phyloP scores from a whole-genome alignment of 768 basidiomycete species.

The Mycena capillaripes region DNA sequence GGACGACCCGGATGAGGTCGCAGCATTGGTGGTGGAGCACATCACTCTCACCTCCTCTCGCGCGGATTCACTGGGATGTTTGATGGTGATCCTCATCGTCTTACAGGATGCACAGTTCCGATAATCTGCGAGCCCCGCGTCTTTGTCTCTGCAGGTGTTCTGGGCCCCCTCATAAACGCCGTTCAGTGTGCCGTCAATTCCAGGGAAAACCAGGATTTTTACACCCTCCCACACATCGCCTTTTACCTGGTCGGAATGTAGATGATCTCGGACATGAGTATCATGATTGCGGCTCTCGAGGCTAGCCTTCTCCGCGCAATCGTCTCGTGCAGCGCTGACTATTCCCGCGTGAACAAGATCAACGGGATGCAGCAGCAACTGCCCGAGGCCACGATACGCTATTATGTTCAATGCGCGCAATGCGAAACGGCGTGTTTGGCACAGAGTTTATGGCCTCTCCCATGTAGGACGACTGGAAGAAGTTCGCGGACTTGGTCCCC shows the following conservation, averaged over 20 bases:
- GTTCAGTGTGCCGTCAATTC: background rate
- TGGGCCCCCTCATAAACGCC: background rate
- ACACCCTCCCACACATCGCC: background rate
- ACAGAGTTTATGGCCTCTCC: slow-evolving; percentile 10
- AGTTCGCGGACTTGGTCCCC: slow-evolving; percentile 2
- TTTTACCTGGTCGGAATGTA: background rate
- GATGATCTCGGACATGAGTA: background rate
- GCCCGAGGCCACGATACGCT: background rate
- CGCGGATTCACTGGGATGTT: background rate
- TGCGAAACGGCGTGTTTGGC: slow-evolving; percentile 1
- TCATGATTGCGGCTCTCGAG: background rate
- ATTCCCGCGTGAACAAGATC: background rate
- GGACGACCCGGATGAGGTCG: slow-evolving; percentile 5
- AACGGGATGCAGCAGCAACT: background rate
- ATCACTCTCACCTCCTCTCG: background rate
- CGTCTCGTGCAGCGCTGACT: background rate
- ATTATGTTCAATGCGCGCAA: slow-evolving; percentile 19
- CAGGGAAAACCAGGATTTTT: background rate
- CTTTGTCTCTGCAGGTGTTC: slow-evolving; percentile 8
- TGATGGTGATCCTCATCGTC: background rate
- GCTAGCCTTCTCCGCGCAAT: slow-evolving; percentile 7
- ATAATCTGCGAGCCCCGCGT: background rate
- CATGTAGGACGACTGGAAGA: slow-evolving; percentile 9
- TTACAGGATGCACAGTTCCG: background rate
- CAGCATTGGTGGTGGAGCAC: slow-evolving; percentile 7